A percentile compares a stretch with the other conserved stretches of the same genome.
These are phyloP conservation scores for Pelargonium exstipulatum DNA, from an alignment of 441 rosid genomes.

Conservation along the genomic window DNA sequence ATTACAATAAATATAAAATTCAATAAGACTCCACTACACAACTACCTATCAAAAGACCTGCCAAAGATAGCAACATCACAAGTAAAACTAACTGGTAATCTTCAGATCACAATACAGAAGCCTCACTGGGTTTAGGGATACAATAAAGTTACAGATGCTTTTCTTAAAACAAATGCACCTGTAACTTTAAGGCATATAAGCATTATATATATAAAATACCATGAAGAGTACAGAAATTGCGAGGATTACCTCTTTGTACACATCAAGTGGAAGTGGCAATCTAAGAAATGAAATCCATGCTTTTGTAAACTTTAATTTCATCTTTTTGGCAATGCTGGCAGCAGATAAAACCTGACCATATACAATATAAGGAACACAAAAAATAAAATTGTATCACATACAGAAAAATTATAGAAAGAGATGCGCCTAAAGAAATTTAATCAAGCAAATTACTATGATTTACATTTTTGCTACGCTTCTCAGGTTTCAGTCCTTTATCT, in stretches of 20 bases:
- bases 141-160: not conserved
- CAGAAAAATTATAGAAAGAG: constrained; percentile 1
- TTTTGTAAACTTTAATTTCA: constrained; percentile 77
- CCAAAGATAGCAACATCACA: not conserved
- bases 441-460: constrained; percentile 22
- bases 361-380: not conserved
- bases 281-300: constrained; percentile 90
- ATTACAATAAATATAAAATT: too few relatives aligned
- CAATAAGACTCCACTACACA: too few relatives aligned
- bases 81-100: not conserved
- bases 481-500: constrained; percentile 36
- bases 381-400: not conserved
- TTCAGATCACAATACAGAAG: not conserved
- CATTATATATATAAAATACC: constrained; percentile 8
- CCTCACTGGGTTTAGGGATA: not conserved
- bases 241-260: constrained; percentile 74
- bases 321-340: constrained; percentile 52
- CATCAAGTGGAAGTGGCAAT: constrained; percentile 69
- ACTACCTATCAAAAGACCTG: too few relatives aligned
- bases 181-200: too few relatives aligned
- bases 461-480: constrained; percentile 43
- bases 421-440: not conserved
- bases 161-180: not conserved
- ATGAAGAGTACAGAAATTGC: not conserved
- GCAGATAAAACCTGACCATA: constrained; percentile 53